Percentiles rank a stretch among this genome's conserved stretches.
phyloP scores from a whole-genome alignment of 768 basidiomycete species.

The Cyclocybe cylindracea region DNA sequence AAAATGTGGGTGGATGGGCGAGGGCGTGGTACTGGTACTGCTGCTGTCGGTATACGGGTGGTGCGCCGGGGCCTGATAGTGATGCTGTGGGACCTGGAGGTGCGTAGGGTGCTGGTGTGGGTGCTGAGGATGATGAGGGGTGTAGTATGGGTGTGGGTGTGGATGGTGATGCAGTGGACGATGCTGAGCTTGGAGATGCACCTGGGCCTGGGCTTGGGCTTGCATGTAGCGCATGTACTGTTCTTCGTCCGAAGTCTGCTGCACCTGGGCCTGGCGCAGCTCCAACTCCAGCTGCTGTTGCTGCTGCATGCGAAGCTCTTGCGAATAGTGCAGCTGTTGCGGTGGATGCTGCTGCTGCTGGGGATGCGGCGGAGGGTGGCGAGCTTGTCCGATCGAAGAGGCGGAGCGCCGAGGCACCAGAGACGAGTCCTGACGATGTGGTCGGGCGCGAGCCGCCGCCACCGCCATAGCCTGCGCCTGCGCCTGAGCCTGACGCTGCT shows the following conservation, averaged over 20 bases:
- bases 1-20: conserved; percentile 31
- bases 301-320: conserved; percentile 49
- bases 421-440: conserved; percentile 44
- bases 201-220: conserved; percentile 6
- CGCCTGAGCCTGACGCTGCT: conserved; percentile 25
- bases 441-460: conserved; percentile 34
- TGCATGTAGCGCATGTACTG: conserved; percentile 8
- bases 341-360: conserved; percentile 12
- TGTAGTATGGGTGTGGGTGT: neutral
- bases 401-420: conserved; percentile 47
- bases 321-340: conserved; percentile 38
- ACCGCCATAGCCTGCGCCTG: conserved; percentile 1
- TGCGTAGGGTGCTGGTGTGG: conserved; percentile 15
- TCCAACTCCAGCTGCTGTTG: conserved; percentile 32
- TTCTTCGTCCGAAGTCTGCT: neutral
- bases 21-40: conserved; percentile 13
- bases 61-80: neutral
- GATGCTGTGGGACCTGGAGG: conserved; percentile 4
- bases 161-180: neutral
- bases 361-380: conserved; percentile 9
- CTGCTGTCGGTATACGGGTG: conserved; percentile 9
- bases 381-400: conserved; percentile 45
- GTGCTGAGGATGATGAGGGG: conserved; percentile 6
- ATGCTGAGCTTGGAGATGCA: neutral
- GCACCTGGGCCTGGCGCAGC: conserved; percentile 1